Evolutionary conservation across 108 stramenopile genomes (phyloP), one percentile per base, ranked within the genome.

Genomic region (Seminavis robusta): DNA sequence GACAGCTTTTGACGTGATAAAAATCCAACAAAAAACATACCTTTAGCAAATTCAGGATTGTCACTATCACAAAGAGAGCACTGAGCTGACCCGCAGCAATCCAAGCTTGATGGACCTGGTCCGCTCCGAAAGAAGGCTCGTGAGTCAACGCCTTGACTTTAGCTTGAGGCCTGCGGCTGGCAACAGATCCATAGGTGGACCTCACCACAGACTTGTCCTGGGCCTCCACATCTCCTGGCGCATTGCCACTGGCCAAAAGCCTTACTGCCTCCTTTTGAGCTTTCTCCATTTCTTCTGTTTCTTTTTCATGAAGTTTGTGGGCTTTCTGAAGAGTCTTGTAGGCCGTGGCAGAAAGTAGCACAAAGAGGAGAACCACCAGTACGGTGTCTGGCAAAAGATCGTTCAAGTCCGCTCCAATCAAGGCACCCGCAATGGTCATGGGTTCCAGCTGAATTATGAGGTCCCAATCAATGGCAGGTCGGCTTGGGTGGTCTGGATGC

Each of bases 401-500:
- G 73, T 95, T 92, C 30, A 95, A 52, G 24, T 94, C 80, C 11
- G 91, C 83, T 9, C 96, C 96, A 23, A 89, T 73, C 23, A 98
- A 65, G 6, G 95, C 94, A 0, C 97, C 97, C 0, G 81, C 90
- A 47, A 97, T 84, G 0, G 94, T 93, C 20, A 96, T 61, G 4
- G 97, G 97, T 61, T 98, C 95, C 95, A 98, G 96, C 29, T 96
- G 85, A 10, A 98, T 50, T 33, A 98, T 87, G 31, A 98, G 73
- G 65, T 98, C 95, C 97, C 97, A 98, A 73, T 98, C 97, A 20
- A 97, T 94, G 17, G 96, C 61, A 0, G 95, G 91, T 47, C 97
- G 72, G 48, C 84, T 77, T 2, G 86, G 85, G 24, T 79, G 55
- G 0, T 42, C 41, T 26, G 97, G 97, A 73, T 98, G 97, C 11